Conservation (phyloP, 371 early-diverging fungal species). For the Haplosporangium sp. region DNA sequence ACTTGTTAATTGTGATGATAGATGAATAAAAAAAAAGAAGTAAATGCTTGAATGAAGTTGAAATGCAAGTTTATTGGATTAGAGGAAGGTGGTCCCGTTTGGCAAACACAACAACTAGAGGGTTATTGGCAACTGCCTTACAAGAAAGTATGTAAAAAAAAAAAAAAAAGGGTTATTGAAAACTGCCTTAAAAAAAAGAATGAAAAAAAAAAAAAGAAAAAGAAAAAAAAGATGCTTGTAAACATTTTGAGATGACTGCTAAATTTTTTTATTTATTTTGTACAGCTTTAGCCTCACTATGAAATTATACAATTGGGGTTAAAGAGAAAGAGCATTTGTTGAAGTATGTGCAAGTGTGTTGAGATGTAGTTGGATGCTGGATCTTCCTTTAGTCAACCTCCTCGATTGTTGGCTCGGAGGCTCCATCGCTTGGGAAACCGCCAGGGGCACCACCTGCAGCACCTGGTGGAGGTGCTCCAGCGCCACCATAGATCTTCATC, state of each 20-base stretch:
- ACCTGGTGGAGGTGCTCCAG: constrained; percentile 72
- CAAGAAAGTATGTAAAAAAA: neutral
- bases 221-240: neutral
- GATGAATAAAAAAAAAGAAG: no score
- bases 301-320: constrained; percentile 27
- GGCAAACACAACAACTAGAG: no score
- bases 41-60: no score
- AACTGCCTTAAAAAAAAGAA: neutral
- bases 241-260: neutral
- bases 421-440: constrained; percentile 62
- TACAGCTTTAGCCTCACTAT: neutral
- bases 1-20: no score
- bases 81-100: neutral
- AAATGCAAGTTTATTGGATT: neutral
- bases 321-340: neutral
- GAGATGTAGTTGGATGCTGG: neutral
- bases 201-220: neutral
- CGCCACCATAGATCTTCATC: constrained; percentile 85
- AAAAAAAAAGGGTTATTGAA: neutral
- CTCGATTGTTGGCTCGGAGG: constrained; percentile 84
- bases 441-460: constrained; percentile 75
- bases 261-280: constrained; percentile 4
- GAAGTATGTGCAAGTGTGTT: neutral
- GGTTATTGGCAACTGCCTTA: neutral
- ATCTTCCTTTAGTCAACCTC: constrained; percentile 73